phyloP scores from a whole-genome alignment of 306 rosid species.

The Betula pendula region DNA sequence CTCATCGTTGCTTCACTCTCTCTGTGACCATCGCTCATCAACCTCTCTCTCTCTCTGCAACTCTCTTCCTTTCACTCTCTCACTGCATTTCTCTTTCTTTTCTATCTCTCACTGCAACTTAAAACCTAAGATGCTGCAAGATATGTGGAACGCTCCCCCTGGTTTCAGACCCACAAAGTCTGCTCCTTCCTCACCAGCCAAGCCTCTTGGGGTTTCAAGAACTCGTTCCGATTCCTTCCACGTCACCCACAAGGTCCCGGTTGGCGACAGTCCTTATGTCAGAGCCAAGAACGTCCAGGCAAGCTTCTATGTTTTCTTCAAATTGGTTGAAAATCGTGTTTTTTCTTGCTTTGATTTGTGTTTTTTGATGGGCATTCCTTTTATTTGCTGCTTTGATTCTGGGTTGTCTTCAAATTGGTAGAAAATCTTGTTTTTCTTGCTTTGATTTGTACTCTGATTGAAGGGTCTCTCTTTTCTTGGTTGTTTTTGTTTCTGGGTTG shows the following conservation, averaged over 20 bases:
- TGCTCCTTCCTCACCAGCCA: conserved; percentile 96
- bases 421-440: not conserved
- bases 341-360: not conserved
- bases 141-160: conserved; percentile 93
- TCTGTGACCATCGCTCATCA: not conserved
- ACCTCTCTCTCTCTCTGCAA: not conserved
- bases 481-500: not conserved
- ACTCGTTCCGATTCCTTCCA: conserved; percentile 85
- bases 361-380: not conserved
- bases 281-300: conserved; percentile 97
- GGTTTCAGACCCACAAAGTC: conserved; percentile 94
- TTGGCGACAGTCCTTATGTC: conserved; percentile 89
- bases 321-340: not conserved
- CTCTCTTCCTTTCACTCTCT: conserved; percentile 18
- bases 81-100: conserved; percentile 4
- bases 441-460: not conserved
- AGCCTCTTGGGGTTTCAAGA: conserved; percentile 68
- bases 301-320: conserved; percentile 6
- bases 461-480: not conserved
- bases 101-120: not conserved
- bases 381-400: not conserved
- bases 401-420: not conserved
- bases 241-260: conserved; percentile 79
- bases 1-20: conserved; percentile 1
- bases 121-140: conserved; percentile 59